phyloP scores from a whole-genome alignment of 1,284 basidiomycete species.

The Melampsora occidentalis region DNA sequence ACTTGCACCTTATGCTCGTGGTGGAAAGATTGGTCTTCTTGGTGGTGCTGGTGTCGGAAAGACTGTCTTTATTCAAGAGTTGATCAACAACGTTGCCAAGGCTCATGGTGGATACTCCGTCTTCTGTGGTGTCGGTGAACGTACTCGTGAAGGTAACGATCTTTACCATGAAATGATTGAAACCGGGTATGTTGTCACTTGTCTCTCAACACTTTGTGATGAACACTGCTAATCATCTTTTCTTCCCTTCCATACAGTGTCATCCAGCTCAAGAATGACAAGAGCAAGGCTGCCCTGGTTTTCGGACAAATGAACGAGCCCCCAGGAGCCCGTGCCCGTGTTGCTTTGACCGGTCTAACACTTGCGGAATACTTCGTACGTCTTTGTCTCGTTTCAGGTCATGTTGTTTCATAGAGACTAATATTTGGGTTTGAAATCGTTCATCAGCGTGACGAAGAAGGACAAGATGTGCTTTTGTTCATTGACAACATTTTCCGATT shows the following conservation, averaged over 20 bases:
- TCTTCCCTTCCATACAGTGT: conserved; percentile 77
- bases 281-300: conserved; percentile 96
- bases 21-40: conserved; percentile 99
- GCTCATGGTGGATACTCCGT: conserved; percentile 99
- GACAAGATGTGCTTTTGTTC: conserved; percentile 99
- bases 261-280: conserved; percentile 68
- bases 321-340: conserved; percentile 99
- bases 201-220: not conserved
- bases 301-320: conserved; percentile 99
- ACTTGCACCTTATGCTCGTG: conserved; percentile 97
- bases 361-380: conserved; percentile 93
- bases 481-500: conserved; percentile 99
- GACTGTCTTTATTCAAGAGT: conserved; percentile 97
- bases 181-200: conserved; percentile 7
- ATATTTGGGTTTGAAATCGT: not conserved
- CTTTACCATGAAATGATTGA: conserved; percentile 32
- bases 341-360: conserved; percentile 95
- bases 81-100: conserved; percentile 99
- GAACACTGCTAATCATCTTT: not conserved
- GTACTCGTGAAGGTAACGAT: conserved; percentile 98
- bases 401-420: not conserved
- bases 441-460: conserved; percentile 85
- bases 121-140: conserved; percentile 99
- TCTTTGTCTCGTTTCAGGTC: not conserved
- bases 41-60: conserved; percentile 99